Evolutionary conservation across 2,329 filamentous ascomycete genomes (phyloP).

Genomic region (Nothopassalora personata): DNA sequence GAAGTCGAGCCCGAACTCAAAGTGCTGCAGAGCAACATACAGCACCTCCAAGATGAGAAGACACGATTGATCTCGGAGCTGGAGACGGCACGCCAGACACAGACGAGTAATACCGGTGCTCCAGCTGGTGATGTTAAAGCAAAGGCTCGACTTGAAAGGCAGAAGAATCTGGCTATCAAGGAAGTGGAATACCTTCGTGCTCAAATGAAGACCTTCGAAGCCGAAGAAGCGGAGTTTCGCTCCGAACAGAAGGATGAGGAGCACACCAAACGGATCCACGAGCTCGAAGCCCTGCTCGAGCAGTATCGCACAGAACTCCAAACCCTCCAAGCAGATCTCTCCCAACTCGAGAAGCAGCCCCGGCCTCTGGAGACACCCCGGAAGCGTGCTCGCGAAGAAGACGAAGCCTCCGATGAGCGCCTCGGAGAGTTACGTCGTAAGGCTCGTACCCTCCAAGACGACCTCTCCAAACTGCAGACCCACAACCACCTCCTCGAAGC

Average conservation of each 20-base stretch:
- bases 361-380: conserved; percentile 58
- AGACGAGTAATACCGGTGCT: conserved; percentile 28
- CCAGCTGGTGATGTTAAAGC: conserved; percentile 49
- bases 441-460: conserved; percentile 77
- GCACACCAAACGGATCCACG: conserved; percentile 67
- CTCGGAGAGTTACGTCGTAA: conserved; percentile 81
- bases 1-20: conserved; percentile 70
- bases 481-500: conserved; percentile 65
- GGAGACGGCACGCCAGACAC: conserved; percentile 57
- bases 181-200: conserved; percentile 92
- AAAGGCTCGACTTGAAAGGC: conserved; percentile 73
- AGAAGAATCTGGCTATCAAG: conserved; percentile 77
- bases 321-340: conserved; percentile 67
- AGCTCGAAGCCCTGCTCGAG: conserved; percentile 81
- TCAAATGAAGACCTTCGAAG: conserved; percentile 79
- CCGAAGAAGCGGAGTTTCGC: conserved; percentile 81
- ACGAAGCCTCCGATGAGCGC: conserved; percentile 60
- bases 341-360: conserved; percentile 51
- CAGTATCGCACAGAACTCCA: conserved; percentile 79
- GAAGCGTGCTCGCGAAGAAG: conserved; percentile 37
- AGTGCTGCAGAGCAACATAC: conserved; percentile 71
- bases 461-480: conserved; percentile 64
- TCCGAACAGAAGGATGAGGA: conserved; percentile 71
- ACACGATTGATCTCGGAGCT: conserved; percentile 60
- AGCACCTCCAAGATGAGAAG: conserved; percentile 65